Base-by-base conservation (phyloP, 2,329 filamentous ascomycete genomes). In the Apiospora aurea region DNA sequence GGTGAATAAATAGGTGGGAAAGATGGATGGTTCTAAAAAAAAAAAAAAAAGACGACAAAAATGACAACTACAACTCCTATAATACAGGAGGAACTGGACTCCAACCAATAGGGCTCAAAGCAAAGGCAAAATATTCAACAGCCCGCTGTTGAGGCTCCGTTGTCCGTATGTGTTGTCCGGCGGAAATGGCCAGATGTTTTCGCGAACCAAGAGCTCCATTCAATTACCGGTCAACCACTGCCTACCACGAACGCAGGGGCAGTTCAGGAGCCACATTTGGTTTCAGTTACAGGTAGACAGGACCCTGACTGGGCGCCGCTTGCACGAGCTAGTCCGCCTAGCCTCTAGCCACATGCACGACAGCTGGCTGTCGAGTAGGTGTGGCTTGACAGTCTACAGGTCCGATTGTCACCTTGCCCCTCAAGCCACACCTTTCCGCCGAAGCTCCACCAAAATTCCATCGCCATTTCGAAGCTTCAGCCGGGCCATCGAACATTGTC, bases 81-180 rank as follows among this genome's bases (percentile, higher is more conserved):
- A 64, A 53, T 13, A 21, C n/a, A 44, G 8, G 24, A 67, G 8
- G 24, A 67, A 49, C 69, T 70, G 29, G 57, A 14, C 34, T 64
- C 41, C 57, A 41, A n/a, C 18, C 34, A 41, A 64, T 13, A 41
- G 21, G 10, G 57, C 53, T 34, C 41, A 70, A 34, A 7, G 29
- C 51, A 49, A 29, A 69, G 51, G 26, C 44, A 66, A 61, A n/a
- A 67, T 67, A 67, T n/a, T 76, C 75, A 79, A 79, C 78, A 80
- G 79, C 79, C 79, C 75, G 79, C 78, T 80, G 78, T 77, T 76
- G 73, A 73, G 74, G 71, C 73, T 61, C 26, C 49, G 43, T 61
- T 70, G 68, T 69, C 68, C n/a, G 46, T 57, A 41, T 41, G 38
- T 70, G 70, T 71, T 70, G 53, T 57, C 24, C 44, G 69, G 57